Base-by-base conservation (phyloP, 805 yeast genomes). In the Sungouiella thailandica region DNA sequence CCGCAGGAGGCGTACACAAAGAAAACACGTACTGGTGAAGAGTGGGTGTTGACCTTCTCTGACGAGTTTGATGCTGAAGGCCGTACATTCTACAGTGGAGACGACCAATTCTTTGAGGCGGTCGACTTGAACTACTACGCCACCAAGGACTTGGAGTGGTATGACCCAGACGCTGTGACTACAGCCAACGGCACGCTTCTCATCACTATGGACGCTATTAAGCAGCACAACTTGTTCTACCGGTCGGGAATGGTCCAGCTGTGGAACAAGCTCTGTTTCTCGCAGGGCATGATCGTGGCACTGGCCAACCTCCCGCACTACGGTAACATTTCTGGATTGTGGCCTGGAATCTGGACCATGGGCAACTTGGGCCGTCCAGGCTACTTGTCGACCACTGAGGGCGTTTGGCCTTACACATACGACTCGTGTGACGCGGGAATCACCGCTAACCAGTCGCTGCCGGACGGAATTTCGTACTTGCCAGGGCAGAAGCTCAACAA, bases 261-360 rank as follows among this genome's bases (percentile, higher is more conserved):
- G 18, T 89, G 97, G 97, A 89, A 89, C 60, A 79, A 81, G 61
- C 51, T 89, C 54, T 89, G 97, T 54, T 87, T 83, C 56, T 80
- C 94, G 3, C 87, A 87, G 52, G 97, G 97, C 31, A 55, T 66
- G 26, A 48, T 88, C 43, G 96, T 85, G 53, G 75, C 83, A 4
- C 78, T 87, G 7, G 90, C 84, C 0, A 72, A 72, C 39, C 62
- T 89, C 41, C 96, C 97, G 22, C 85, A 86, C 42, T 74, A 73
- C 46, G 95, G 95, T 49, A 65, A 76, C 36, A 70, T 80, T 19
- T 67, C 82, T 4, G 97, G 97, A 14, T 65, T 89, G 44, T 89
- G 97, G 97, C 97, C 97, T 1, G 97, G 96, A 69, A 49, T 86
- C 37, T 89, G 97, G 97, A 74, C 96, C 4, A 69, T 89, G 78